Percentiles rank a stretch among this genome's conserved stretches.
These are phyloP conservation scores for Cladophialophora carrionii DNA, from an alignment of 2,329 filamentous ascomycete species.

Conservation along the genomic window DNA sequence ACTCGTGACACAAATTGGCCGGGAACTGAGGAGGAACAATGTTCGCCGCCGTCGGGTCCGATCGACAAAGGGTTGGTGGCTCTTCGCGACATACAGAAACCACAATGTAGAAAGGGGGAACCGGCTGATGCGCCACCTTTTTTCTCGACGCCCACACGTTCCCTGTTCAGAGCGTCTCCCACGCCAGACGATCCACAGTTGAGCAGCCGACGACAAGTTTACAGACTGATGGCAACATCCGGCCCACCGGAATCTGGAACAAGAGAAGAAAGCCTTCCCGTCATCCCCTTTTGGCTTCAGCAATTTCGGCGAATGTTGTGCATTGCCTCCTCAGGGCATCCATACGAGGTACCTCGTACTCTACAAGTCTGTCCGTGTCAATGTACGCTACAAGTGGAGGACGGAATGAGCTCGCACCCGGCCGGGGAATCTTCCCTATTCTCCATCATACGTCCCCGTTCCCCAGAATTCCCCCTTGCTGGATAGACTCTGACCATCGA, in stretches of 20 bases:
- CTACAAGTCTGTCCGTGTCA: too few relatives aligned
- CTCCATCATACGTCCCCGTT: conserved; percentile 5
- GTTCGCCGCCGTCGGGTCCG: conserved; percentile 11
- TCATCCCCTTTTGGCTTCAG: background rate
- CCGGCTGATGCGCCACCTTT: conserved; percentile 4
- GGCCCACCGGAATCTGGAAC: conserved; percentile 2
- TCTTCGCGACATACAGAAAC: conserved; percentile 10
- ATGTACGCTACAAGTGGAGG: conserved; percentile 1
- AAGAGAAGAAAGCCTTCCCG: background rate
- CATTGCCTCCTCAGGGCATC: background rate
- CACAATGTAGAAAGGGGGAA: conserved; percentile 12
- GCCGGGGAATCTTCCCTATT: conserved; percentile 4
- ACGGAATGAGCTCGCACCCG: background rate
- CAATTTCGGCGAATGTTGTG: conserved; percentile 2
- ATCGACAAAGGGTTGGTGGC: conserved; percentile 1
- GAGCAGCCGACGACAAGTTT: conserved; percentile 4
- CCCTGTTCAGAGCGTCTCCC: background rate
- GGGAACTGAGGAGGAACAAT: conserved; percentile 9
- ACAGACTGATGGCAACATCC: conserved; percentile 10
- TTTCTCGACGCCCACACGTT: background rate
- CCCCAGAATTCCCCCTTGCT: background rate
- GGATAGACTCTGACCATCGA: conserved; percentile 1
- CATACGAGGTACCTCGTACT: too few relatives aligned
- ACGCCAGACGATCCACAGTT: conserved; percentile 4
- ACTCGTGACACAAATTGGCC: conserved; percentile 6